A percentile compares a stretch with the other conserved stretches of the same genome.
These are phyloP conservation scores for Purshia tridentata DNA, from an alignment of 306 rosid species.

Conservation along the genomic window DNA sequence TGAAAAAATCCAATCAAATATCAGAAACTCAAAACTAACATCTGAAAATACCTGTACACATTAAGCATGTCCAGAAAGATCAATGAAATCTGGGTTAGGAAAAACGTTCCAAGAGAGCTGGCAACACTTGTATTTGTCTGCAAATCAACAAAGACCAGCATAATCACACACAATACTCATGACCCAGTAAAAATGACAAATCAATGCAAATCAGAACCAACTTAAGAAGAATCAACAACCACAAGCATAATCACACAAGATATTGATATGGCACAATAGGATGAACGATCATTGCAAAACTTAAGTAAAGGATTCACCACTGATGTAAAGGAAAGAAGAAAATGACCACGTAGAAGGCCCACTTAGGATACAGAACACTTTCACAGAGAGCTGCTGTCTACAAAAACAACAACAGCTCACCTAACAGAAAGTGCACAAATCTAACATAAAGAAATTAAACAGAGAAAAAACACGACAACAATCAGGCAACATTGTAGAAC, in stretches of 20 bases:
- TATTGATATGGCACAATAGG: background rate
- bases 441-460: background rate
- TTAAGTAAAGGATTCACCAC: background rate
- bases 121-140: constrained; percentile 99
- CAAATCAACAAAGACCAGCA: constrained; percentile 22
- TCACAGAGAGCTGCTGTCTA: constrained; percentile 2
- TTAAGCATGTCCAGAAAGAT: constrained; percentile 98
- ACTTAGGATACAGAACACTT: background rate
- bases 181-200: background rate
- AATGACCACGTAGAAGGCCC: background rate
- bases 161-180: background rate
- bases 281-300: background rate
- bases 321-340: background rate
- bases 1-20: background rate
- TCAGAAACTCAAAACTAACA: background rate
- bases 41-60: constrained; percentile 70
- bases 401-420: constrained; percentile 2
- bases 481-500: background rate
- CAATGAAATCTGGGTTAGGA: constrained; percentile 78
- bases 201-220: background rate
- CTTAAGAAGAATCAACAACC: background rate
- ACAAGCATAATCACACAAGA: background rate
- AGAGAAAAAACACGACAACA: background rate
- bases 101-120: constrained; percentile 84
- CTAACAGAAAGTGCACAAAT: background rate